Evolutionary conservation across 1,284 basidiomycete genomes (phyloP).

Genomic region (Cryptococcus sp.): DNA sequence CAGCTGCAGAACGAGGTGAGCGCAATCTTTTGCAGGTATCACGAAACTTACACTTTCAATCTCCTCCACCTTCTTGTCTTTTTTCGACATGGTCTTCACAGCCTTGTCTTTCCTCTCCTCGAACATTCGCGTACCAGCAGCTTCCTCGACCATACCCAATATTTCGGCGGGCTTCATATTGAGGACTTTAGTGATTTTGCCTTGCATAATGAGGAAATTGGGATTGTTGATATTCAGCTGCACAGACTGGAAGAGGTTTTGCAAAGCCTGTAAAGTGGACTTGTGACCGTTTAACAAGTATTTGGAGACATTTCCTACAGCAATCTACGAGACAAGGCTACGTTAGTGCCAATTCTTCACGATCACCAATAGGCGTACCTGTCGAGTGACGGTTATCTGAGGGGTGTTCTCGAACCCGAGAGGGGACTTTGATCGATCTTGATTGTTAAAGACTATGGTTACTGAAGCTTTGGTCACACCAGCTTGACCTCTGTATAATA

Average conservation of each 20-base stretch:
- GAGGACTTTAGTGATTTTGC: slow-evolving; percentile 91
- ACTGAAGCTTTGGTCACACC: slow-evolving; percentile 97
- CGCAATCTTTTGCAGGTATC: neutral
- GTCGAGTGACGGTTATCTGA: slow-evolving; percentile 95
- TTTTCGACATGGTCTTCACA: slow-evolving; percentile 94
- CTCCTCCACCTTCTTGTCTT: slow-evolving; percentile 94
- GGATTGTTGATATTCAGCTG: slow-evolving; percentile 99
- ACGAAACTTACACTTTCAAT: slow-evolving; percentile 62
- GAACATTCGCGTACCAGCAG: slow-evolving; percentile 98
- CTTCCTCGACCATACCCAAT: slow-evolving; percentile 98
- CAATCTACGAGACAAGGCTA: slow-evolving; percentile 62
- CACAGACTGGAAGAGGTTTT: slow-evolving; percentile 93
- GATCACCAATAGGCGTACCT: slow-evolving; percentile 59
- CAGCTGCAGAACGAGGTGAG: slow-evolving; percentile 50
- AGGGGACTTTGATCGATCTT: slow-evolving; percentile 84
- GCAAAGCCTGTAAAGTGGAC: slow-evolving; percentile 81
- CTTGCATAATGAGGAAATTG: slow-evolving; percentile 99
- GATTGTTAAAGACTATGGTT: slow-evolving; percentile 98
- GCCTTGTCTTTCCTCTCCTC: slow-evolving; percentile 99
- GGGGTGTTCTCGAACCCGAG: slow-evolving; percentile 78
- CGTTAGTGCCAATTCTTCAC: neutral
- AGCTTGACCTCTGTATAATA: slow-evolving; percentile 79
- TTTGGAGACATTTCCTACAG: slow-evolving; percentile 91
- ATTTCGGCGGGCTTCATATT: slow-evolving; percentile 99
- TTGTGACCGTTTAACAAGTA: slow-evolving; percentile 98